Conservation (phyloP, 192 early-diverging fungal genomes). For the Irineochytrium annulatum region DNA sequence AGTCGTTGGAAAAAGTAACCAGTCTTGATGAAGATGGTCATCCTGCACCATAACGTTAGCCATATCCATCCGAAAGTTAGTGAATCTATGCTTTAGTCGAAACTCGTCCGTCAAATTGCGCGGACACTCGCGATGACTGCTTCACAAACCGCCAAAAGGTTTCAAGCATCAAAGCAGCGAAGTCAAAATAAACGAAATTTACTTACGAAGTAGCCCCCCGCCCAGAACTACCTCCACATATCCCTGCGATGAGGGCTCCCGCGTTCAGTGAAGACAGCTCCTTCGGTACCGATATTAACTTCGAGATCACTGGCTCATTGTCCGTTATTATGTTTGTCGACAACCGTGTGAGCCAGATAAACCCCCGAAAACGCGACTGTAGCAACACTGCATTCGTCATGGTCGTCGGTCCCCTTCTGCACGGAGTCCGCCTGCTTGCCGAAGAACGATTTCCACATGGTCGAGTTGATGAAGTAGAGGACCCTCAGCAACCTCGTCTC, state of each 20-base stretch:
- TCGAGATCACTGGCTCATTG: conserved; percentile 86
- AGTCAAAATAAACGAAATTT: background rate
- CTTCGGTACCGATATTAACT: conserved; percentile 90
- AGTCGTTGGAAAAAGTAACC: conserved; percentile 42
- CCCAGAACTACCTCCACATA: conserved; percentile 91
- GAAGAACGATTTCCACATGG: conserved; percentile 92
- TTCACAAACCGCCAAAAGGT: too few relatives aligned
- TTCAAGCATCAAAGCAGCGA: too few relatives aligned
- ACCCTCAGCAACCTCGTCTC: conserved; percentile 86
- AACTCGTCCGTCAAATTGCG: conserved; percentile 84
- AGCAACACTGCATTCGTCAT: conserved; percentile 84
- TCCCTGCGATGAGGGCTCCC: conserved; percentile 91
- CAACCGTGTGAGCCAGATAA: background rate
- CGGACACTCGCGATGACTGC: conserved; percentile 75
- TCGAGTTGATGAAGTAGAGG: conserved; percentile 90
- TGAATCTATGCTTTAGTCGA: conserved; percentile 76
- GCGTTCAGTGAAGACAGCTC: conserved; percentile 90
- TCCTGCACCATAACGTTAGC: too few relatives aligned
- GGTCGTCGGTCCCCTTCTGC: conserved; percentile 92
- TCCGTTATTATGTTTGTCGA: conserved; percentile 95
- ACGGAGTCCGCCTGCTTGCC: conserved; percentile 94
- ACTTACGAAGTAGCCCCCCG: conserved; percentile 84
- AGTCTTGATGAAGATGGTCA: conserved; percentile 95
- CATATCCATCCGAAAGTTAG: too few relatives aligned
- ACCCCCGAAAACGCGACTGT: too few relatives aligned